A percentile compares a stretch with the other conserved stretches of the same genome.
Evolutionary conservation across 2,329 filamentous ascomycete genomes (phyloP).

Genomic region (Cercospora beticola): DNA sequence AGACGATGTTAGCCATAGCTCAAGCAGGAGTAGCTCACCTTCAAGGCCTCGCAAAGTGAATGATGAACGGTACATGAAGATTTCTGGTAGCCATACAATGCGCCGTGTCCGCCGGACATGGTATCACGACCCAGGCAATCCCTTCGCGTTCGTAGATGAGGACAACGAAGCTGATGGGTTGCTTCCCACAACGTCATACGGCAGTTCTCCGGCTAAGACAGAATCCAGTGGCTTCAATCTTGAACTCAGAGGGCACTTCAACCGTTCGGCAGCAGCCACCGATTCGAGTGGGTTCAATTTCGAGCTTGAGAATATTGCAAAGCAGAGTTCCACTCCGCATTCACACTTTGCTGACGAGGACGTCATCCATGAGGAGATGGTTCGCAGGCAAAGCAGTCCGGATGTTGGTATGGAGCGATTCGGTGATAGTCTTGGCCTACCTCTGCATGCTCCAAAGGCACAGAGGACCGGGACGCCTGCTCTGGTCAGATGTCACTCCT

Average conservation of each 20-base stretch:
- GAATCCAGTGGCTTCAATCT: constrained; percentile 10
- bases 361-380: not conserved
- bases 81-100: constrained; percentile 14
- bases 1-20: not conserved
- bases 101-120: constrained; percentile 28
- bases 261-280: not conserved
- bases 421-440: not conserved
- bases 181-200: not conserved
- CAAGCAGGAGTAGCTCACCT: constrained; percentile 14
- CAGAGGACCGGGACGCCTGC: constrained; percentile 12
- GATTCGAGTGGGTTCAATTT: constrained; percentile 5
- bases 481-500: constrained; percentile 7
- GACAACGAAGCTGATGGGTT: not conserved
- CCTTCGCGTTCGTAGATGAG: constrained; percentile 19
- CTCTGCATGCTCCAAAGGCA: constrained; percentile 8
- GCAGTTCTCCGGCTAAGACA: not conserved
- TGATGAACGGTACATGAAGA: constrained; percentile 26
- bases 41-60: constrained; percentile 12
- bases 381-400: constrained; percentile 3
- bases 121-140: constrained; percentile 33
- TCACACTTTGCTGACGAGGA: not conserved
- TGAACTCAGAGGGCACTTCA: not conserved
- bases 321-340: not conserved
- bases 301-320: not conserved
- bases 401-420: constrained; percentile 13